Base-by-base conservation (phyloP, 768 basidiomycete genomes). In the Macrolepiota fuliginosa region DNA sequence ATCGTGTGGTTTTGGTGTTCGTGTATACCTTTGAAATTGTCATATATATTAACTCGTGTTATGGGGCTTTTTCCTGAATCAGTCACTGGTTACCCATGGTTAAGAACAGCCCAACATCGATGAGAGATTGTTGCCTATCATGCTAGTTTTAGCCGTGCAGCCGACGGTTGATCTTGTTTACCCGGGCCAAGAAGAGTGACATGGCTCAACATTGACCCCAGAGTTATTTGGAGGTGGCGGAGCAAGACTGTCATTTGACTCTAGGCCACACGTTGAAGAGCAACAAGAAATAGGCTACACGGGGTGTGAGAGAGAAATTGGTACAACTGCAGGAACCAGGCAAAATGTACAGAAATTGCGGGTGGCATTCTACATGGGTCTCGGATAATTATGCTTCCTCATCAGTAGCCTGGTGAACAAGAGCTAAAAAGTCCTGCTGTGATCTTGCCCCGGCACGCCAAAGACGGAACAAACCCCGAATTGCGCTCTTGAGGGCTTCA, bases 401-500 rank as follows among this genome's bases (percentile, higher is more conserved):
- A 15, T 69, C 66, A 56, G 80, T 65, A 42, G 73, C 73, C 58
- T 71, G 68, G 15, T 69, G 73, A 53, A 81, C 79, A 7, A 76
- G 67, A 19, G 69, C 53, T 2, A 81, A 64, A 65, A 83, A 83
- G 53, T 73, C 36, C 29, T 74, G 71, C 5, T 47, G 59, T 32
- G 63, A 46, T 12, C 54, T 59, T 51, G 45, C 74, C 29, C 77
- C 73, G 10, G 78, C 67, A 68, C 74, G 82, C 88, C 89, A 90
- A 22, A 90, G 77, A 29, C 70, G 74, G 70, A 83, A 89, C 42
- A 91, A 69, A 1, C 84, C 82, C 62, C 75, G 78, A 53, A 89
- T 79, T 35, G 81, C 78, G 39, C 83, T 79, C 42, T 74, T 78
- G 50, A 90, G 71, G 19, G 82, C 78, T 27, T 76, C 75, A 52